phyloP scores from a whole-genome alignment of 2,329 filamentous ascomycete genomes.

The Curvularia hawaiiensis region DNA sequence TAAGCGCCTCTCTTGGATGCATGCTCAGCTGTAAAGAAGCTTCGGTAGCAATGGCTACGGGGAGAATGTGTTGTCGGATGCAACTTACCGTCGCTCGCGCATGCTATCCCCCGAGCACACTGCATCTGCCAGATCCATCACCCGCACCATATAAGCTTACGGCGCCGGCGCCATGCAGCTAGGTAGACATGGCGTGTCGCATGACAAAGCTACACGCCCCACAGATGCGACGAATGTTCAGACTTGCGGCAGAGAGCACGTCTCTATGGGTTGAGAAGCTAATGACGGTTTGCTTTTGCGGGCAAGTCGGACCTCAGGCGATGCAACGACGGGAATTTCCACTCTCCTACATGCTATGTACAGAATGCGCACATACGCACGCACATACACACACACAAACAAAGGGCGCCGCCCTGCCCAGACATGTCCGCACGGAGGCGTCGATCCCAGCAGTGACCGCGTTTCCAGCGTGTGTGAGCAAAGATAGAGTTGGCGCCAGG shows the following conservation, averaged over 20 bases:
- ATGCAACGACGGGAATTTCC: constrained; percentile 20
- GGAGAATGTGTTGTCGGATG: constrained; percentile 22
- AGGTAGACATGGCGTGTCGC: constrained; percentile 19
- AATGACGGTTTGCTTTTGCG: constrained; percentile 15
- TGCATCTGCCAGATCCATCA: constrained; percentile 30
- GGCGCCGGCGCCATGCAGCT: constrained; percentile 26
- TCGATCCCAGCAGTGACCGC: constrained; percentile 39
- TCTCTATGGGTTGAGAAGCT: constrained; percentile 20
- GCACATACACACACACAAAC: neutral
- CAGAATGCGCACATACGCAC: neutral
- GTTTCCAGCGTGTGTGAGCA: constrained; percentile 13
- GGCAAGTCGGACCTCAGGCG: constrained; percentile 12
- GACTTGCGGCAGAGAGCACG: constrained; percentile 23
- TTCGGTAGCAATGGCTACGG: constrained; percentile 11
- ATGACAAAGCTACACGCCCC: constrained; percentile 25
- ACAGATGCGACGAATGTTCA: constrained; percentile 19
- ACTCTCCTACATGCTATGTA: neutral
- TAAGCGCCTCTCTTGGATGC: neutral
- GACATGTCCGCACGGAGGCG: constrained; percentile 40
- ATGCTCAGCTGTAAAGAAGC: constrained; percentile 12
- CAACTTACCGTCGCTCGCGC: constrained; percentile 25
- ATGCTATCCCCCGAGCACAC: constrained; percentile 25
- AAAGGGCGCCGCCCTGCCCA: constrained; percentile 28
- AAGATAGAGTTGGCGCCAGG: constrained; percentile 18
- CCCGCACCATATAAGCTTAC: constrained; percentile 25